Evolutionary conservation across 83 land plant species (phyloP), one percentile per base, ranked within the genome.

Genomic region (Picea abies): DNA sequence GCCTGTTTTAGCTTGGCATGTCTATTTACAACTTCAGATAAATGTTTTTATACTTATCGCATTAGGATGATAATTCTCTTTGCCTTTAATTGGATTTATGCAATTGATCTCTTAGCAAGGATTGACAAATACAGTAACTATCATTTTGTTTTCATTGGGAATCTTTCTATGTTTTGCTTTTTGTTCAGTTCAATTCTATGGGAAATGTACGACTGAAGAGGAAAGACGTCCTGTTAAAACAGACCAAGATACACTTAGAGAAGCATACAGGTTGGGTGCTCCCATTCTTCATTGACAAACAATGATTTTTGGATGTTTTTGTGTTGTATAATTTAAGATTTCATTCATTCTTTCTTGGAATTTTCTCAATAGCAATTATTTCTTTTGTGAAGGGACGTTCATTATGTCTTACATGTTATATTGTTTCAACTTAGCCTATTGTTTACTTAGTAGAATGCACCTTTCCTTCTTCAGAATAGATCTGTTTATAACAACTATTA

Each of bases 171-270:
- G 25, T 70, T 29, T 80, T 60, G 56, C 68, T 86, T 37, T 32
- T 63, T 87, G 64, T 70, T 62, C 91, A 94, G 92, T 82, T 67
- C 75, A 75, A 26, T 91, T 88, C 56, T 93, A 93, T 84, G 92
- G 90, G 62, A 85, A 84, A 29, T 62, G 76, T 64, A 84, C 73
- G 20, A 66, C 79, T 23, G 20, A 61, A 32, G 23, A 68, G 17
- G 80, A 79, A 62, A 86, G 75, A 49, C 61, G 83, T 22, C 97
- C 96, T 17, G 26, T 93, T 22, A 96, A 87, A 87, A 96, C 99
- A 62, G 99, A 96, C 85, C 90, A 87, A 49, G 99, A 96, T 67
- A 93, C 94, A 11, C 83, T 96, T 41, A 86, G 96, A 82, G 99
- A 96, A 86, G 93, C 98, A 76, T 93, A 93, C 82, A 87, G 97